phyloP scores from a whole-genome alignment of 2,329 filamentous ascomycete genomes.

The Neonectria ditissima region DNA sequence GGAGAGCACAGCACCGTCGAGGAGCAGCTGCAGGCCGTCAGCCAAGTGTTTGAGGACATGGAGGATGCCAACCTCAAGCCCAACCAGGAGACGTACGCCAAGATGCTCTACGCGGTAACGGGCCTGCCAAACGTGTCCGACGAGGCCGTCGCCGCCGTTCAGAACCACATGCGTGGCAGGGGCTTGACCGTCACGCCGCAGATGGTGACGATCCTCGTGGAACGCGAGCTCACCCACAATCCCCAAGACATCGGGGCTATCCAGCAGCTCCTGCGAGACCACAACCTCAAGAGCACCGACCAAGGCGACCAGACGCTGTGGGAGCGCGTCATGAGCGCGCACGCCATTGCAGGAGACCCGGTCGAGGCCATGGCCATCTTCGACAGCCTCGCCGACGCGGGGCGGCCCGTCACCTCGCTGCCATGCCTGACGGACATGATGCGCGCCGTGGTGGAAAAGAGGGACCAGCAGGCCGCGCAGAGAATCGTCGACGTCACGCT shows the following conservation, averaged over 20 bases:
- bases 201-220: conserved; percentile 80
- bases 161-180: conserved; percentile 69
- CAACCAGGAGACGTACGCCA: conserved; percentile 74
- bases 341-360: conserved; percentile 65
- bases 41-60: conserved; percentile 69
- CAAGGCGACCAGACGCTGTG: conserved; percentile 73
- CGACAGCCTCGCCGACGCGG: conserved; percentile 54
- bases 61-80: conserved; percentile 66
- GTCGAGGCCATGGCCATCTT: conserved; percentile 63
- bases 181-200: conserved; percentile 68
- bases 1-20: conserved; percentile 50
- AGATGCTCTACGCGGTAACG: conserved; percentile 70
- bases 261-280: conserved; percentile 70
- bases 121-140: conserved; percentile 53
- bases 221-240: conserved; percentile 70
- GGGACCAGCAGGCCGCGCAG: conserved; percentile 45
- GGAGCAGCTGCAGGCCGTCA: conserved; percentile 65
- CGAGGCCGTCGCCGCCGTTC: conserved; percentile 68
- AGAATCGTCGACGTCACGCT: conserved; percentile 50
- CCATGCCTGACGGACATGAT: conserved; percentile 59
- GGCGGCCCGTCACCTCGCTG: conserved; percentile 57
- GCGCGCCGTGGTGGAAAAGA: conserved; percentile 43
- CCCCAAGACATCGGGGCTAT: conserved; percentile 71
- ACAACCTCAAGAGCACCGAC: conserved; percentile 53
- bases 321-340: conserved; percentile 77